Evolutionary conservation across 2,329 filamentous ascomycete genomes (phyloP), one percentile per base, ranked within the genome.

Genomic region (Beauveria pseudobassiana): DNA sequence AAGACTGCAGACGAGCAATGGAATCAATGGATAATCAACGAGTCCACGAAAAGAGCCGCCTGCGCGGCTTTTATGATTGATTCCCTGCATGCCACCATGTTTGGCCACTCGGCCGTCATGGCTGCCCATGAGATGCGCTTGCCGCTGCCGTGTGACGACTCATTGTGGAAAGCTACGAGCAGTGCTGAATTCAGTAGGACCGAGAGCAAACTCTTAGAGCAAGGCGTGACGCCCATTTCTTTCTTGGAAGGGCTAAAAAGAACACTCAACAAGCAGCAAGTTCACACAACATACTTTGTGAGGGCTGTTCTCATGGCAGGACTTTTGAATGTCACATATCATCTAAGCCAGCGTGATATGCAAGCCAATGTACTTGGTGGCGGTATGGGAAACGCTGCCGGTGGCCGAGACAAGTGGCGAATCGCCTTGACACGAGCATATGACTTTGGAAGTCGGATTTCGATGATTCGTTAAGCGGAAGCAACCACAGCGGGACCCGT

Each of bases 1-100:
- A 87, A 90, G 66, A 91, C 88, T 0, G 84, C 88, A 0, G 91
- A 96, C 65, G 92, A 96, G 66, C 95, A 90, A 80, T 99, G 95
- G 95, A 90, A 92, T 68, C 87, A 91, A 67, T 98, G 95, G 95
- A 95, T 98, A 69, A 93, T 88, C 14, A 92, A 92, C 56, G 95
- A 99, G 73, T 90, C 93, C 1, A 98, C 93, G 0, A 83, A 91
- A 34, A 85, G 95, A 63, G 91, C 89, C 3, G 95, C 93, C 0
- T 98, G 97, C 76, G 92, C 90, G 0, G 95, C 95, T 0, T 98
- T 98, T 71, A 86, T 97, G 49, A 88, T 98, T 66, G 95, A 99
- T 73, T 96, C 93, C 5, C 96, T 93, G 1, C 95, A 99, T 73
- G 92, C 93, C 1, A 96, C 92, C 30, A 97, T 99, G 89, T 98